These are phyloP conservation scores for Annona cherimola DNA, from an alignment of 164 flowering plant species.

Conservation along the genomic window DNA sequence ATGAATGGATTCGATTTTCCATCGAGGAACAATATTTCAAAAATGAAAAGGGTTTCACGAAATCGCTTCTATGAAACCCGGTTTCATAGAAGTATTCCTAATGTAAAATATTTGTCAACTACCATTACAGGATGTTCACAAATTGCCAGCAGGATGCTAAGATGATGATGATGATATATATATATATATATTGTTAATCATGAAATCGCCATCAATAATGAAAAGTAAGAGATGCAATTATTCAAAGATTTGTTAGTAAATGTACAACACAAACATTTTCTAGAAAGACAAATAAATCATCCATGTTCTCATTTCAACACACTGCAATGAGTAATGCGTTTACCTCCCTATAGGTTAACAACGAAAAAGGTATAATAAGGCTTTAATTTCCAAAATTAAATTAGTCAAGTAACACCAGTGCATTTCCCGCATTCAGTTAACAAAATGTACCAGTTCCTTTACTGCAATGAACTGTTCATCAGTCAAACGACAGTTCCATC, in stretches of 20 bases:
- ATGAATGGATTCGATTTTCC: too few relatives aligned
- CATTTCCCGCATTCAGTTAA: not conserved
- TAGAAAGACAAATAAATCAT: not conserved
- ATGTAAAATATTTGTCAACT: not conserved
- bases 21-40: too few relatives aligned
- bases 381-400: not conserved
- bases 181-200: too few relatives aligned
- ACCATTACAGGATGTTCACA: not conserved
- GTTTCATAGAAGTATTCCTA: too few relatives aligned
- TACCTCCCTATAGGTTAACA: not conserved
- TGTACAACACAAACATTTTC: not conserved
- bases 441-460: conserved; percentile 74
- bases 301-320: not conserved
- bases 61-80: too few relatives aligned
- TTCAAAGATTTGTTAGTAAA: not conserved
- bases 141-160: not conserved
- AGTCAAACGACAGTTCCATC: conserved; percentile 84
- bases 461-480: conserved; percentile 99
- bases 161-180: not conserved
- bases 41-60: too few relatives aligned
- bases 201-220: too few relatives aligned
- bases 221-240: not conserved
- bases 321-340: not conserved
- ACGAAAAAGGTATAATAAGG: too few relatives aligned
- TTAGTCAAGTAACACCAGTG: not conserved